Base-by-base conservation (phyloP, 345 rosid species). In the Excoecaria cochinchinensis region DNA sequence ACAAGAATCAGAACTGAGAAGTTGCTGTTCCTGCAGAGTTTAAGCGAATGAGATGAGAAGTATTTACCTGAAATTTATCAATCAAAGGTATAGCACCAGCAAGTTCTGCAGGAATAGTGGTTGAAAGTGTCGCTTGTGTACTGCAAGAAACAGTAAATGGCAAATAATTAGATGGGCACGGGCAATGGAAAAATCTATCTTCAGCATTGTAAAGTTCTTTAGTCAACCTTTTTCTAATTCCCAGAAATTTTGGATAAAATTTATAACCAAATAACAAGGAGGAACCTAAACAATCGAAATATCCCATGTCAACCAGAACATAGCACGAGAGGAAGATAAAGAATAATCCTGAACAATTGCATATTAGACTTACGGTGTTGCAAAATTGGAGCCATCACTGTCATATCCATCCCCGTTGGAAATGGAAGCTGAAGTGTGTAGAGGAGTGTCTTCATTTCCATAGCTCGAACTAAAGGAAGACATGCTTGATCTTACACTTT, bases 71-170 rank as follows among this genome's bases (percentile, higher is more conserved):
- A 81, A 95, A 95, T 60, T 93, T 89, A 79, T 92, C 97, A 72
- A 92, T 87, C 88, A 95, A 90, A 48, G 99, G 96, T 75, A 95
- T 88, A 53, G 96, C 99, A 47, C 90, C 90, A 66, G 99, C 96
- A 83, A 95, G 97, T 70, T 95, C 98, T 0, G 93, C 85, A 14
- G 98, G 98, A 74, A 93, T 82, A 70, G 92, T 77, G 86, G 81
- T 82, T 40, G 97, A 85, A 48, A 85, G 78, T 16, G 86, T 50
- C 16, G 81, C 67, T 15, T 90, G 95, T 10, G 88, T 80, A 63
- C 96, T 89, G 86, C 76, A 73, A 77, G 73, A 50, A 69, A 66
- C 39, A 62, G 21, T 3, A 62, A 70, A 48, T 6, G 7, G 48
- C 31, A 48, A 44, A 5, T 47, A 59, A 52, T 8, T 25, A 24